Evolutionary conservation across 2,329 filamentous ascomycete genomes (phyloP), one percentile per base, ranked within the genome.

Genomic region (Bipolaris zeicola): DNA sequence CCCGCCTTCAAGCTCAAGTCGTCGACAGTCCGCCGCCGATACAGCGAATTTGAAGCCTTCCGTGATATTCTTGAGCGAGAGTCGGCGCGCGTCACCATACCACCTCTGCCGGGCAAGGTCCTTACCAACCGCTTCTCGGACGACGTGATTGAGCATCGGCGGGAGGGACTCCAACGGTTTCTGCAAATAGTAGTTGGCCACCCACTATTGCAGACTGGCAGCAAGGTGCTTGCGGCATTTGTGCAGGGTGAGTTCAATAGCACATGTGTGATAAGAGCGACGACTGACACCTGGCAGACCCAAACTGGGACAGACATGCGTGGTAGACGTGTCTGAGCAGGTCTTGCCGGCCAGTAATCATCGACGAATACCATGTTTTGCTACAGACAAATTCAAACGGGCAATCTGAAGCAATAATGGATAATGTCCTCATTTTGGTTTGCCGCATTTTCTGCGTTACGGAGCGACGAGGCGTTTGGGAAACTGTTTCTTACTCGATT

Each of bases 41-140:
- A 99, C 82, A 95, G 90, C 55, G 95, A 99, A 78, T 99, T 99
- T 77, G 95, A 99, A 81, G 94, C 96, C 80, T 99, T 99, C 78
- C 91, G 95, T 74, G 95, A 99, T 78, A 96, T 98, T 63, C 86
- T 99, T 58, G 95, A 99, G 85, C 89, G 95, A 67, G 95, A 99
- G 80, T 91, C 87, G 69, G 93, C 93, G 56, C 87, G 94, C 64
- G 95, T 99, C 56, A 96, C 92, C 20, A 99, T 99, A 72, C 95
- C 95, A 0, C 94, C 95, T 5, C 81, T 99, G 62, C 95, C 95
- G 0, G 95, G 95, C 49, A 99, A 98, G 80, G 95, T 99, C 53
- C 97, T 98, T 69, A 96, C 94, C 49, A 98, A 98, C 78, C 87
- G 95, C 44, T 99, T 99, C 81, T 96, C 91, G 71, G 95, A 99